Conservation (phyloP, 768 basidiomycete species). For the Rhodotorula graminis region DNA sequence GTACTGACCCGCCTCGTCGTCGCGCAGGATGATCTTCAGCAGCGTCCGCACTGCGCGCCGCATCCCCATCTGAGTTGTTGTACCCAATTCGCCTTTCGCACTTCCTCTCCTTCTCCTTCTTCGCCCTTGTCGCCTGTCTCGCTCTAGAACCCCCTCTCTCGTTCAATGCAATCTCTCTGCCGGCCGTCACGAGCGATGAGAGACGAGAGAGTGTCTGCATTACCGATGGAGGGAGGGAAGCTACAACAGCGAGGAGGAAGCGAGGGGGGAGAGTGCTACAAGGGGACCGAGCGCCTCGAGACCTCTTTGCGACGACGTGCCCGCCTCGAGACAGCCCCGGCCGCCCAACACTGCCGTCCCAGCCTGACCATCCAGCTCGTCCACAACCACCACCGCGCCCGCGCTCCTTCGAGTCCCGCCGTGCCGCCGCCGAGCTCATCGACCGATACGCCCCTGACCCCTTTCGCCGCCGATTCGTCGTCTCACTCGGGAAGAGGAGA, state of each 20-base stretch:
- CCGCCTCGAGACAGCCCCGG: not conserved
- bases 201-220: no score
- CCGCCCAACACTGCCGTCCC: no score
- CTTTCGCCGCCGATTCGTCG: no score
- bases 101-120: not conserved
- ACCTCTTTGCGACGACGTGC: not conserved
- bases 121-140: not conserved
- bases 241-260: not conserved
- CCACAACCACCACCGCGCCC: not conserved
- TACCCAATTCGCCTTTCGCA: not conserved
- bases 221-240: not conserved
- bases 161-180: no score
- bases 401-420: not conserved
- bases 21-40: conserved; percentile 19
- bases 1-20: not conserved
- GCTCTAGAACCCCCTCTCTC: no score
- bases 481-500: not conserved
- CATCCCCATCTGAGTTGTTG: conserved; percentile 12
- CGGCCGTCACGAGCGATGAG: no score
- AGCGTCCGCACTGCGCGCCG: conserved; percentile 24
- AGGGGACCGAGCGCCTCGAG: not conserved
- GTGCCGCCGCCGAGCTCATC: conserved; percentile 8
- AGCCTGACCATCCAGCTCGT: no score
- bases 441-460: not conserved
- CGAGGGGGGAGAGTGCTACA: not conserved